Evolutionary conservation across 2,329 filamentous ascomycete genomes (phyloP).

Genomic region (Neofusicoccum sp.): DNA sequence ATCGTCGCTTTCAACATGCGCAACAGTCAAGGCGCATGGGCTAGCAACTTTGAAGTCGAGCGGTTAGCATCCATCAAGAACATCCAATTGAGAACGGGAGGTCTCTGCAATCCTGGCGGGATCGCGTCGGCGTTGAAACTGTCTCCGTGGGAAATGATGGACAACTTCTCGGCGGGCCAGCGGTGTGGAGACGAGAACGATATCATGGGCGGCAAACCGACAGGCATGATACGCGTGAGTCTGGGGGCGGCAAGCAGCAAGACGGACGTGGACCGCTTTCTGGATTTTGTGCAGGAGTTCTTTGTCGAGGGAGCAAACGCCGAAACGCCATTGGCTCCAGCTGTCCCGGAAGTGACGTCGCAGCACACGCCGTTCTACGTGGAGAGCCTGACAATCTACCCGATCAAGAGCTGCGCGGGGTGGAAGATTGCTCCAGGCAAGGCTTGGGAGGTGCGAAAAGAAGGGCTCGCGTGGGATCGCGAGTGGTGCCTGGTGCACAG

Average conservation of each 20-base stretch:
- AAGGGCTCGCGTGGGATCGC: constrained; percentile 90
- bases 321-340: constrained; percentile 26
- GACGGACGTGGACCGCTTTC: constrained; percentile 71
- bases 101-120: constrained; percentile 89
- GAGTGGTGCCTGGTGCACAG: constrained; percentile 95
- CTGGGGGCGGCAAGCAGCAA: constrained; percentile 87
- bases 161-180: constrained; percentile 82
- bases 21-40: constrained; percentile 70
- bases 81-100: constrained; percentile 85
- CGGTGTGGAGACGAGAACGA: constrained; percentile 84
- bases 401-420: constrained; percentile 91
- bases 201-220: constrained; percentile 80
- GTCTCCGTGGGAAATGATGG: constrained; percentile 77
- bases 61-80: constrained; percentile 77
- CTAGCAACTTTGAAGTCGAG: constrained; percentile 83
- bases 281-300: constrained; percentile 65
- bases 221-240: constrained; percentile 82
- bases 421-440: constrained; percentile 67
- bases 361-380: constrained; percentile 41
- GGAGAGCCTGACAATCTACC: constrained; percentile 67
- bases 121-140: constrained; percentile 73
- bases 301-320: constrained; percentile 39
- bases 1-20: constrained; percentile 82
- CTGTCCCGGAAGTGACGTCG: constrained; percentile 23
- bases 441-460: constrained; percentile 75